These are phyloP conservation scores for Stephania yunnanensis DNA, from an alignment of 164 flowering plant genomes.

Conservation along the genomic window DNA sequence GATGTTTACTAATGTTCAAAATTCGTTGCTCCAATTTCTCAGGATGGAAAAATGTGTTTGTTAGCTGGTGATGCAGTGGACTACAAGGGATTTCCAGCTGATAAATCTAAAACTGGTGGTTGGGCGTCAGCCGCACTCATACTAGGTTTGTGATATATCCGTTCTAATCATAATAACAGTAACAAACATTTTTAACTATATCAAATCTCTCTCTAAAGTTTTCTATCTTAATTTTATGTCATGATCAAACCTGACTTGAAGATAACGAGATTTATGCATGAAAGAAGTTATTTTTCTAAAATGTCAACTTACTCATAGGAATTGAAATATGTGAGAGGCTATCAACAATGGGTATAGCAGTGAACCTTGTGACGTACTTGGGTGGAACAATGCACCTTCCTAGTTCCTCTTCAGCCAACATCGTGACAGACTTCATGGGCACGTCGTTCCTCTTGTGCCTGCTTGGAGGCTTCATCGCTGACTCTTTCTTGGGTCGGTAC, in stretches of 20 bases:
- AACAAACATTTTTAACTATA: background rate
- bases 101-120: constrained; percentile 49
- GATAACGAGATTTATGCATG: background rate
- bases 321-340: constrained; percentile 83
- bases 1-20: background rate
- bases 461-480: constrained; percentile 92
- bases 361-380: constrained; percentile 87
- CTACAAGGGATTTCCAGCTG: constrained; percentile 46
- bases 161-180: background rate
- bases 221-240: background rate
- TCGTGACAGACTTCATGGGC: constrained; percentile 84
- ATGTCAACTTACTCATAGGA: constrained; percentile 25
- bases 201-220: background rate
- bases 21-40: background rate
- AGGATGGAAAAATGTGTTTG: background rate
- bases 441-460: constrained; percentile 72
- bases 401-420: constrained; percentile 73
- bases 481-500: constrained; percentile 79
- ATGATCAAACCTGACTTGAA: background rate
- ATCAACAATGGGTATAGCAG: constrained; percentile 90
- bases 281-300: background rate
- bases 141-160: constrained; percentile 25
- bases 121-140: constrained; percentile 52
- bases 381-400: constrained; percentile 75
- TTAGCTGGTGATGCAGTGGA: constrained; percentile 25